Conservation (phyloP, 805 yeast genomes). For the Ogataea methylovora region DNA sequence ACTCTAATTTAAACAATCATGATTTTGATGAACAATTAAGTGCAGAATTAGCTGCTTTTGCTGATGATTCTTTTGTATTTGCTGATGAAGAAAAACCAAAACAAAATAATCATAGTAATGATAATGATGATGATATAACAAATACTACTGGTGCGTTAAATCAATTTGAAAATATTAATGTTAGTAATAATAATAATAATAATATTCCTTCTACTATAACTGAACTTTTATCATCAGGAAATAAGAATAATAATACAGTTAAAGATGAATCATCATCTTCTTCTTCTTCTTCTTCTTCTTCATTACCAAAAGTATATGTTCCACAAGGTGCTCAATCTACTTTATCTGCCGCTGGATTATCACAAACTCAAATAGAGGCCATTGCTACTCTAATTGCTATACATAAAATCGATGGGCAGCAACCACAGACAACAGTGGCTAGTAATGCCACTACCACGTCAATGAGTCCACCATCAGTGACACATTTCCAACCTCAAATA, state of each 20-base stretch:
- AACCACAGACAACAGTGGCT: conserved; percentile 2
- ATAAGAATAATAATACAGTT: not conserved
- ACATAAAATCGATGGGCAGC: conserved; percentile 29
- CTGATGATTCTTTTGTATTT: conserved; percentile 71
- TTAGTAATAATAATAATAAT: not conserved
- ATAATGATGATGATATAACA: conserved; percentile 2
- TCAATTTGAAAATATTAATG: not conserved
- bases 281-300: too few species aligned
- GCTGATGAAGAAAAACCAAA: conserved; percentile 75
- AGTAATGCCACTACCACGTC: too few species aligned
- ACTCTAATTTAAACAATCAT: conserved; percentile 4
- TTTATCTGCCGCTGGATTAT: conserved; percentile 56
- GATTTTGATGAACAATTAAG: conserved; percentile 45
- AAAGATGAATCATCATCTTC: conserved; percentile 1
- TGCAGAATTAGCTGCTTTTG: conserved; percentile 73
- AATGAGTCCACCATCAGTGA: not conserved
- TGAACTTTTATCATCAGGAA: conserved; percentile 1
- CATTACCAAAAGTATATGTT: conserved; percentile 55
- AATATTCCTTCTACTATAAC: conserved; percentile 1
- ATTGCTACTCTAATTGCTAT: conserved; percentile 68
- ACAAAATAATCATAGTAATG: conserved; percentile 11
- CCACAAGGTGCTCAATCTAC: conserved; percentile 69
- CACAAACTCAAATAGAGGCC: conserved; percentile 64
- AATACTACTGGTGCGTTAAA: conserved; percentile 1
- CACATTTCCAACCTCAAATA: not conserved